Evolutionary conservation across 495 filamentous ascomycete species (phyloP).

Genomic region (Cercophora newfieldiana): DNA sequence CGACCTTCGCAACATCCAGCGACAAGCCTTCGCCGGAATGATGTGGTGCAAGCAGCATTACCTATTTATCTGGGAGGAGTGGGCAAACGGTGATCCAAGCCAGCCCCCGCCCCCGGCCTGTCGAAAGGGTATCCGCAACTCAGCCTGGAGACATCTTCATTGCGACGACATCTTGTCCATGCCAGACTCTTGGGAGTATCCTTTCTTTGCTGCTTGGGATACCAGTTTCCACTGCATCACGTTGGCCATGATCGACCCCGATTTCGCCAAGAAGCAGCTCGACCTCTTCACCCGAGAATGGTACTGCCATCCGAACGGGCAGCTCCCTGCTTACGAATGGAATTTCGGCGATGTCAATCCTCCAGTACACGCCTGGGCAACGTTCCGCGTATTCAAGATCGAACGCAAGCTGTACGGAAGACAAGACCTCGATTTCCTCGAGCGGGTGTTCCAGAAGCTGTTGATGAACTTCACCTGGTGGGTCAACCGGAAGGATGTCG

Average conservation of each 20-base stretch:
- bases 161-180: slow-evolving; percentile 94
- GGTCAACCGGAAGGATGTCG: slow-evolving; percentile 92
- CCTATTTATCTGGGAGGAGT: slow-evolving; percentile 95
- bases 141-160: slow-evolving; percentile 89
- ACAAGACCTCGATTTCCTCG: slow-evolving; percentile 91
- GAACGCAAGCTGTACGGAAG: slow-evolving; percentile 95
- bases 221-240: slow-evolving; percentile 96
- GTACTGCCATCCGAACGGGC: slow-evolving; percentile 99
- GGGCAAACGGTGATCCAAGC: slow-evolving; percentile 76
- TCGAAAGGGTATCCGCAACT: slow-evolving; percentile 79
- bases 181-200: slow-evolving; percentile 98
- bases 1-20: slow-evolving; percentile 90
- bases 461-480: slow-evolving; percentile 98
- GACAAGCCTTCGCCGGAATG: slow-evolving; percentile 93
- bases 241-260: slow-evolving; percentile 93
- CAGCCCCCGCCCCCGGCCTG: slow-evolving; percentile 79
- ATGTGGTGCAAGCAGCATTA: slow-evolving; percentile 98
- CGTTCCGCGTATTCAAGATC: slow-evolving; percentile 95
- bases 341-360: slow-evolving; percentile 98
- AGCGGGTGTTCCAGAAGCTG: slow-evolving; percentile 94
- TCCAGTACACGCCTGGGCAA: slow-evolving; percentile 93
- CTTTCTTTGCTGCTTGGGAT: slow-evolving; percentile 98
- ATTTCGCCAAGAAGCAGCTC: slow-evolving; percentile 96
- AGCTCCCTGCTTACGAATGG: slow-evolving; percentile 87
- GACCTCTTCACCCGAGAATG: slow-evolving; percentile 94